Evolutionary conservation across 768 basidiomycete species (phyloP), one percentile per base, ranked within the genome.

Genomic region (Cytidiella melzeri): DNA sequence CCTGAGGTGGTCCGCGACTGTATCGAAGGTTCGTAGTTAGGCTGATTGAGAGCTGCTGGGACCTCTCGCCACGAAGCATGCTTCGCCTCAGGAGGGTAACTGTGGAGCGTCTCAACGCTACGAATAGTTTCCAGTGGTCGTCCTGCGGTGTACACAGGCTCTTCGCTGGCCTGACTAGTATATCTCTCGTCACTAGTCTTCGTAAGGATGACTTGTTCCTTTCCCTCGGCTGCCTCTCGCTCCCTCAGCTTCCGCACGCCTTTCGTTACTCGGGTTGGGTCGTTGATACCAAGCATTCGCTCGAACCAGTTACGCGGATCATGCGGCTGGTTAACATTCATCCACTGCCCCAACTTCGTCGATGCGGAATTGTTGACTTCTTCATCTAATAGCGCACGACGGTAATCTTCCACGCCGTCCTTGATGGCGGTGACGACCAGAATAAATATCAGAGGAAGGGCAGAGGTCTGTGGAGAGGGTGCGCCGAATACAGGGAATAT

Each of bases 381-480:
- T 53, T 96, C 87, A 64, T 99, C 95, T 36, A 94, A 74, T 7
- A 67, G 58, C 9, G 86, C 87, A 44, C 95, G 83, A n/a, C 94
- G 83, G 63, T 91, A 94, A 67, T 99, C 95, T 69, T 98, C 95
- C 27, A 97, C 72, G 5, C 86, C 95, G 63, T 99, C 95, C 67
- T 97, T 99, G 72, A 96, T 78, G 3, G 87, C 94, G 13, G 95
- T 97, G 43, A 95, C 86, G 24, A 72, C 64, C 36, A 99, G 65
- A 55, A 98, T 95, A 67, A 94, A 90, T 34, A 87, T 70, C 5
- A 97, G 75, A 0, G 95, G 95, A 3, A 97, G 68, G 58, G 88
- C 85, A 3, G 92, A 81, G 51, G 91, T 80, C 39, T 84, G 76
- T 1, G 91, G 85, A 1, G 87, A 77, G 1, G 90, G 80, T 0